These are phyloP conservation scores for Colletotrichum liaoningense DNA, from an alignment of 2,329 filamentous ascomycete species.

Conservation along the genomic window DNA sequence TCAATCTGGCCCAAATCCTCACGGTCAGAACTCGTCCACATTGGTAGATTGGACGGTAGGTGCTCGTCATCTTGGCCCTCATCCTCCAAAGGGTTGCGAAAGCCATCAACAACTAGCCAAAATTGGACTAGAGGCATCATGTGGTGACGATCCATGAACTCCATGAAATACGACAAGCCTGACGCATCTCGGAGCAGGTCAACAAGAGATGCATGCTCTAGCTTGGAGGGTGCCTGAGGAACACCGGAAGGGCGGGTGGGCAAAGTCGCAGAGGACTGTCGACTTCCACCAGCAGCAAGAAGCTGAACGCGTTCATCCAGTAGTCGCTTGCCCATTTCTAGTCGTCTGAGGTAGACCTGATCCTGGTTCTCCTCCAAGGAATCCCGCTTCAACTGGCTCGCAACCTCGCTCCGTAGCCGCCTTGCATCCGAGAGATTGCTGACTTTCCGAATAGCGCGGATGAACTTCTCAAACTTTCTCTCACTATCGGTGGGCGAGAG, in stretches of 20 bases:
- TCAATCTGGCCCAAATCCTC: conserved; percentile 92
- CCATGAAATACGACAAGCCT: conserved; percentile 98
- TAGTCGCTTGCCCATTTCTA: conserved; percentile 92
- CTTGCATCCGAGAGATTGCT: conserved; percentile 94
- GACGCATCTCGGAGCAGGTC: conserved; percentile 92
- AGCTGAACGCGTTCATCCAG: conserved; percentile 90
- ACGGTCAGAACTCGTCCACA: conserved; percentile 87
- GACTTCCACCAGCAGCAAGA: conserved; percentile 76
- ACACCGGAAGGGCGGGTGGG: conserved; percentile 19
- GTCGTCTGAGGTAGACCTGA: conserved; percentile 84
- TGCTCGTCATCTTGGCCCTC: conserved; percentile 77
- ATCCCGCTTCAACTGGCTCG: conserved; percentile 91
- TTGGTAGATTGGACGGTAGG: conserved; percentile 68
- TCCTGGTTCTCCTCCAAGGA: conserved; percentile 83
- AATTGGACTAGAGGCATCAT: conserved; percentile 95
- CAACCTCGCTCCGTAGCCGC: conserved; percentile 89
- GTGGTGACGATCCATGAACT: conserved; percentile 94
- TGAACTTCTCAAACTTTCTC: conserved; percentile 93
- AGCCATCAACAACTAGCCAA: conserved; percentile 97
- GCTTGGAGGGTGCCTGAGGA: conserved; percentile 58
- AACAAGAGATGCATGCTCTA: conserved; percentile 81
- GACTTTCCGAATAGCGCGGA: conserved; percentile 87
- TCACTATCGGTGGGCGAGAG: conserved; percentile 87
- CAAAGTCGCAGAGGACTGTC: conserved; percentile 44
- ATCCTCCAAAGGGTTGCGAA: conserved; percentile 93